A percentile compares a stretch with the other conserved stretches of the same genome.
These are phyloP conservation scores for Pyrenopolyporus hunteri DNA, from an alignment of 495 filamentous ascomycete genomes.

Conservation along the genomic window DNA sequence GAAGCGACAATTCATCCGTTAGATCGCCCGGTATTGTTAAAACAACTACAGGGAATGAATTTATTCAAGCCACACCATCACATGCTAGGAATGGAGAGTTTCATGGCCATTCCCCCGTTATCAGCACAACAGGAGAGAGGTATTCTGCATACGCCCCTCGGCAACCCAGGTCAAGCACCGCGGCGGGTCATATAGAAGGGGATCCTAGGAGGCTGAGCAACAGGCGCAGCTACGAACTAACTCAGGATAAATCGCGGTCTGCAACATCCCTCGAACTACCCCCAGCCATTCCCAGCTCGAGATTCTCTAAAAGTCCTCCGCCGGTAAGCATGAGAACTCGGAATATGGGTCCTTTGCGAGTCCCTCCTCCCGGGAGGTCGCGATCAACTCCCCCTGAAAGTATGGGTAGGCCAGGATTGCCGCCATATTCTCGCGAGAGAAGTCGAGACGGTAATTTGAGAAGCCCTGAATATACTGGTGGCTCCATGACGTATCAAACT, in stretches of 20 bases:
- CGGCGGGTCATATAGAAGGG: slow-evolving; percentile 25
- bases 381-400: slow-evolving; percentile 45
- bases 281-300: slow-evolving; percentile 34
- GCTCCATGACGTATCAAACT: slow-evolving; percentile 11
- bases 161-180: slow-evolving; percentile 25
- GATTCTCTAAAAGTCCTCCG: slow-evolving; percentile 39
- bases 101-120: not conserved
- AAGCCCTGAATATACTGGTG: slow-evolving; percentile 22
- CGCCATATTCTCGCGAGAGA: slow-evolving; percentile 33
- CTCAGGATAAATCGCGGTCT: slow-evolving; percentile 8
- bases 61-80: not conserved
- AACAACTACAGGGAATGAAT: not conserved
- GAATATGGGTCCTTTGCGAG: slow-evolving; percentile 44
- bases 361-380: slow-evolving; percentile 48
- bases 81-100: not conserved
- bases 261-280: slow-evolving; percentile 35
- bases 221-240: slow-evolving; percentile 6
- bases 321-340: slow-evolving; percentile 45
- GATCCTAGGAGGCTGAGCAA: slow-evolving; percentile 9
- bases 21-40: not conserved
- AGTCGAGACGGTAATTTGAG: slow-evolving; percentile 46
- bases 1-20: slow-evolving; percentile 14
- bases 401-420: slow-evolving; percentile 6
- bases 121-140: not conserved
- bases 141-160: slow-evolving; percentile 4